Evolutionary conservation across 2,329 filamentous ascomycete genomes (phyloP).

Genomic region (Dactylonectria macrodidyma): DNA sequence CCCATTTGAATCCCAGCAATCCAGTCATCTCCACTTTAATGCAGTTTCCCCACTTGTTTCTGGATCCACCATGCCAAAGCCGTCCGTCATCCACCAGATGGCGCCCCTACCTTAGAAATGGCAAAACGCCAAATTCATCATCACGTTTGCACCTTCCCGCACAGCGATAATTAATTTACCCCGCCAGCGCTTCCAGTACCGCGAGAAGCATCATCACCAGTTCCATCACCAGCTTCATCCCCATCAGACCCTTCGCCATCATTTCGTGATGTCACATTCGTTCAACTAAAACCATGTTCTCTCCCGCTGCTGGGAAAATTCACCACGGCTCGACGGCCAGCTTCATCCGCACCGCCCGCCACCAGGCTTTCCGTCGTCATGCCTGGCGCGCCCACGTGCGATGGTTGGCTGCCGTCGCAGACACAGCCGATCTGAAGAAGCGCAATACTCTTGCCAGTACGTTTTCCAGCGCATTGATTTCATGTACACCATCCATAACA

Average conservation of each 20-base stretch:
- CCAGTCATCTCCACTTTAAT: constrained; percentile 27
- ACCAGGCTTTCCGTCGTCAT: constrained; percentile 58
- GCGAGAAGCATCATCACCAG: constrained; percentile 21
- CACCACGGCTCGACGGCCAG: constrained; percentile 59
- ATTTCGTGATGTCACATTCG: constrained; percentile 45
- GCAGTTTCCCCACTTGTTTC: constrained; percentile 30
- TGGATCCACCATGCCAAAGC: constrained; percentile 31
- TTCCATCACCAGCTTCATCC: constrained; percentile 1
- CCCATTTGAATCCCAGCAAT: constrained; percentile 11
- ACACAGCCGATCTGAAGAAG: constrained; percentile 36
- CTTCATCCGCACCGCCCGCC: constrained; percentile 67
- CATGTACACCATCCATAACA: not conserved
- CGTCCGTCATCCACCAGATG: constrained; percentile 39
- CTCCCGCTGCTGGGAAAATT: constrained; percentile 53
- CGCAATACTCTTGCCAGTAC: constrained; percentile 59
- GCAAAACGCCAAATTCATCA: constrained; percentile 37
- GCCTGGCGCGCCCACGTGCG: constrained; percentile 56
- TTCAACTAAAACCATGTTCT: constrained; percentile 49
- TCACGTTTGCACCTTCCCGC: constrained; percentile 23
- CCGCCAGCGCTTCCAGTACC: constrained; percentile 30
- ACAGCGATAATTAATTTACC: constrained; percentile 20
- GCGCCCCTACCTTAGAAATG: constrained; percentile 33
- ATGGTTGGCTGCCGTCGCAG: constrained; percentile 60
- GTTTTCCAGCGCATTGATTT: constrained; percentile 35
- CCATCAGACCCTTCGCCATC: constrained; percentile 3